Conservation (phyloP, 768 basidiomycete species). For the Boletus sensibilis region DNA sequence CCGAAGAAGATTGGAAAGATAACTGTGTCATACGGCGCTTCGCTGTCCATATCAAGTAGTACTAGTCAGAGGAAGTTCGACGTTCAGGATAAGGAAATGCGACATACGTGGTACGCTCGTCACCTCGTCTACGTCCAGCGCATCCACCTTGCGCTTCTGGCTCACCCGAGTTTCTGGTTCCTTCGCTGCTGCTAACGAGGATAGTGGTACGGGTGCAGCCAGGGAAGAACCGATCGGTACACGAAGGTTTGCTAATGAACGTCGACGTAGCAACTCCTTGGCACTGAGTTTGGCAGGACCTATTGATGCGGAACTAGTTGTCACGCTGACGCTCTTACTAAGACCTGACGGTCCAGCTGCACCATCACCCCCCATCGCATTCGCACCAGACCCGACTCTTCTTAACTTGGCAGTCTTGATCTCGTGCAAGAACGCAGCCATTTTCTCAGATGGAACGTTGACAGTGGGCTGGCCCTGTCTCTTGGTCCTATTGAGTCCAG, state of each 20-base stretch:
- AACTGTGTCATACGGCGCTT: constrained; percentile 39
- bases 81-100: background rate
- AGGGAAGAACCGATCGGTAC: constrained; percentile 24
- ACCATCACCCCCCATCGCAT: constrained; percentile 19
- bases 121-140: constrained; percentile 23
- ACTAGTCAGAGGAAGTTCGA: constrained; percentile 1
- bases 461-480: constrained; percentile 64
- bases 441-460: constrained; percentile 76
- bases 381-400: constrained; percentile 44
- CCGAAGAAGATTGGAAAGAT: constrained; percentile 30
- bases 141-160: constrained; percentile 35
- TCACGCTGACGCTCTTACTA: constrained; percentile 29
- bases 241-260: constrained; percentile 28
- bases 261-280: constrained; percentile 25
- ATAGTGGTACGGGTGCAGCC: constrained; percentile 21
- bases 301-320: constrained; percentile 1
- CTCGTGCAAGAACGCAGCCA: constrained; percentile 78
- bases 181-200: constrained; percentile 1
- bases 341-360: constrained; percentile 28
- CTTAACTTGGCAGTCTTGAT: constrained; percentile 73
- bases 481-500: constrained; percentile 31
- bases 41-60: constrained; percentile 23
- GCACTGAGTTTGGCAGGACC: constrained; percentile 10
- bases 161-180: constrained; percentile 11
- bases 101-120: constrained; percentile 37